Evolutionary conservation across 441 rosid species (phyloP).

Genomic region (Populus trichocarpa): DNA sequence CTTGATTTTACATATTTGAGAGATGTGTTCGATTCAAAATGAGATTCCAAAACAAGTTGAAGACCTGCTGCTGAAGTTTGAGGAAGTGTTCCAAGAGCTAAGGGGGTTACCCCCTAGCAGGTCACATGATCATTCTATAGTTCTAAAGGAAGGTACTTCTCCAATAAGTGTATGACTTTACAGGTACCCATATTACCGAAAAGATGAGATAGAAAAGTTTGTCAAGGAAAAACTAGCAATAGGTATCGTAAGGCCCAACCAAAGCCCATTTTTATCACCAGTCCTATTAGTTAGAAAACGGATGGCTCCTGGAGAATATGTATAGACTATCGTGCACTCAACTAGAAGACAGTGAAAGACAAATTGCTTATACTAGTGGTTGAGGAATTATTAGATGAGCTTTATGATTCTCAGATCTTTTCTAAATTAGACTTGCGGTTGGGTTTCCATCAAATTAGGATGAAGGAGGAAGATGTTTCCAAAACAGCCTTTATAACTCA

Average conservation of each 20-base stretch:
- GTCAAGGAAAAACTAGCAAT: neutral
- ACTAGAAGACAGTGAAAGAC: neutral
- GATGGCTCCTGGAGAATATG: neutral
- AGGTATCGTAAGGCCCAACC: neutral
- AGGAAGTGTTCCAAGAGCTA: too few relatives aligned
- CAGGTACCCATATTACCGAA: neutral
- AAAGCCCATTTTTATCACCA: neutral
- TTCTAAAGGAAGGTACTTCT: too few relatives aligned
- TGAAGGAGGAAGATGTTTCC: neutral
- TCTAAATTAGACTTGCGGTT: neutral
- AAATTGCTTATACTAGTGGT: neutral
- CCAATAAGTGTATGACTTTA: neutral
- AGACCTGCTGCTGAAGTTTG: too few relatives aligned
- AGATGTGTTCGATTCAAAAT: too few relatives aligned
- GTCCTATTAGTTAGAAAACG: neutral
- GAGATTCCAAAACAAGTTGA: too few relatives aligned
- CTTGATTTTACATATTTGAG: too few relatives aligned
- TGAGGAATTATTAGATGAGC: neutral
- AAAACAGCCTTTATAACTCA: neutral
- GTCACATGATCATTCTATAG: too few relatives aligned
- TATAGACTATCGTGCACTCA: neutral
- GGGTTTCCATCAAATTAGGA: neutral
- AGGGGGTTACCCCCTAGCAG: too few relatives aligned
- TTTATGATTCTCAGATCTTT: neutral
- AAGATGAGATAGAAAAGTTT: neutral